Percentiles rank a stretch among this genome's conserved stretches.
Evolutionary conservation across 139 green algal species (phyloP).

Genomic region (Protoeuglena noctilucae): DNA sequence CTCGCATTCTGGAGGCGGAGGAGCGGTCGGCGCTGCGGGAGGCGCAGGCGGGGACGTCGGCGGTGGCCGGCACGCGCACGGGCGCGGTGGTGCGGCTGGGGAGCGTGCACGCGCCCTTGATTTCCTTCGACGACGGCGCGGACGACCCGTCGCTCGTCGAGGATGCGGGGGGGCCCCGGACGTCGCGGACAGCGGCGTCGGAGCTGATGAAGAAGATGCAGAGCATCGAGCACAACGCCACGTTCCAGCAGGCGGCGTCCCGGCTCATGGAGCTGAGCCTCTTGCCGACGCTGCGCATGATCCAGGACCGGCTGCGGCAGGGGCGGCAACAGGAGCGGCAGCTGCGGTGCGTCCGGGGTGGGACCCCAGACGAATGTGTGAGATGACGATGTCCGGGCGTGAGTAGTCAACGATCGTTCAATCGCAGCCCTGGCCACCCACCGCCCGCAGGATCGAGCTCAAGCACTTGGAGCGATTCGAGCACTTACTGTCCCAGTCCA

Average conservation of each 20-base stretch:
- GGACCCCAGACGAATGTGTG: too few species aligned
- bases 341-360: too few species aligned
- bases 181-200: not conserved
- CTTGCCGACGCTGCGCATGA: not conserved
- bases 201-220: conserved; percentile 11
- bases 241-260: conserved; percentile 17
- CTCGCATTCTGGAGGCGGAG: conserved; percentile 19
- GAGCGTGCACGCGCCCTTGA: not conserved
- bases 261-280: conserved; percentile 13
- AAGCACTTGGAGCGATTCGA: too few species aligned
- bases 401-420: too few species aligned
- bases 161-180: conserved; percentile 4
- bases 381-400: too few species aligned
- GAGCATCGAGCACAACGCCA: conserved; percentile 11
- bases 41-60: conserved; percentile 6
- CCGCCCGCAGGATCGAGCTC: too few species aligned
- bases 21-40: conserved; percentile 14
- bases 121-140: not conserved
- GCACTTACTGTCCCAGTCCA: too few species aligned
- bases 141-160: conserved; percentile 11
- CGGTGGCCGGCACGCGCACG: too few species aligned
- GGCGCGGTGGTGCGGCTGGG: not conserved
- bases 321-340: too few species aligned
- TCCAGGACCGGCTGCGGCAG: too few species aligned
- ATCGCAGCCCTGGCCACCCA: too few species aligned